Base-by-base conservation (phyloP, 2,329 filamentous ascomycete genomes). In the Aspergillus puulaauensis region DNA sequence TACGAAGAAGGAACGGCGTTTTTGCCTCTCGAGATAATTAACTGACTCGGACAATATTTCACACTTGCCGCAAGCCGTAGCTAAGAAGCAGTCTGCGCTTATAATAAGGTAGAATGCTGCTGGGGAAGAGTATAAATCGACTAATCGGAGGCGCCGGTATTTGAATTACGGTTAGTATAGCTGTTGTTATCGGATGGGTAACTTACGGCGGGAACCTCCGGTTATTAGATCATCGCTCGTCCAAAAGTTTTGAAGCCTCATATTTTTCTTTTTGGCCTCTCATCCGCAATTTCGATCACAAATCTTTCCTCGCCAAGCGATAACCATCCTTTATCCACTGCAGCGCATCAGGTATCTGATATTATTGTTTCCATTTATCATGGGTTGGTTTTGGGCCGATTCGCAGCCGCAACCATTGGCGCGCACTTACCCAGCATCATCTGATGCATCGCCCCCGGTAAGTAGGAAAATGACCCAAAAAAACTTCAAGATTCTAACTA, bases 351-450 rank as follows among this genome's bases (percentile, higher is more conserved):
- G 54, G 8, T 33, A 27, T 51, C 56, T 58, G 57, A 50, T 58
- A 57, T 39, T 14, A 37, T 48, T 54, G 52, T 52, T 14, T 23
- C 24, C 17, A 7, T 54, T 40, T 12, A 40, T 65, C 57, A 89
- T 89, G 86, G 86, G 86, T 68, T 89, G 86, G 86, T 89, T 89
- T 67, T 89, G 86, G 86, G 84, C 86, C 75, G 85, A 88, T 60
- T 68, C 77, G 19, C 71, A 74, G 54, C 64, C 78, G 54, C 71
- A 72, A 55, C 60, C 72, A 46, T 68, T 66, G 66, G 77, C 79
- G 61, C 80, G 81, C 60, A 82, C 80, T 68, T 77, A 76, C 59
- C 73, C 79, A 60, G 76, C 80, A 33, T 70, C 70, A 61, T 72
- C 79, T 50, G 75, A 75, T 65, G 79, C 78, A 56, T 73, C 81